Conservation (phyloP, 768 basidiomycete genomes). For the Auricularia sp. region DNA sequence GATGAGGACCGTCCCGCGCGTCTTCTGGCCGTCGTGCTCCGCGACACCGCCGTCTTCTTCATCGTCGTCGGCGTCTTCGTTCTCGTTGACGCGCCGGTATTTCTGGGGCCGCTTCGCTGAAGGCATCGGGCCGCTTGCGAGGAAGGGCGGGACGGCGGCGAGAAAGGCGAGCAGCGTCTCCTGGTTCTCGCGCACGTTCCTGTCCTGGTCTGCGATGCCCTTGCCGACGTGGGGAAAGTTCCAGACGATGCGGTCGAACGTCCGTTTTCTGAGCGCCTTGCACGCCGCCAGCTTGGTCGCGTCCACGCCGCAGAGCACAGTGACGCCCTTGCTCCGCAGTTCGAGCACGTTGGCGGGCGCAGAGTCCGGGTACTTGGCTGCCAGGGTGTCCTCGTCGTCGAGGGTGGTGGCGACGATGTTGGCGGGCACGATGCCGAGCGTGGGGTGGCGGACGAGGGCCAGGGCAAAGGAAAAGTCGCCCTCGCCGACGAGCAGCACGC, state of each 20-base stretch:
- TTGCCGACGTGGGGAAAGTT: constrained; percentile 96
- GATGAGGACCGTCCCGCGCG: constrained; percentile 68
- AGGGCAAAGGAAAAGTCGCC: constrained; percentile 90
- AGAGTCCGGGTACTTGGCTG: constrained; percentile 69
- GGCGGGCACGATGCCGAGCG: constrained; percentile 43
- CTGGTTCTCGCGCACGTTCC: constrained; percentile 88
- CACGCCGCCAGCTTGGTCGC: constrained; percentile 64
- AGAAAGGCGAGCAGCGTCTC: constrained; percentile 72
- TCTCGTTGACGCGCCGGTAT: constrained; percentile 2
- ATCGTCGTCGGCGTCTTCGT: constrained; percentile 33
- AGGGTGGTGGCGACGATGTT: constrained; percentile 80
- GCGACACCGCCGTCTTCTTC: constrained; percentile 11
- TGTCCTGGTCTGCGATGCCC: constrained; percentile 86
- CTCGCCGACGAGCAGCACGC: constrained; percentile 65
- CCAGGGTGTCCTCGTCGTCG: constrained; percentile 68
- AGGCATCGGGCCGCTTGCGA: constrained; percentile 50
- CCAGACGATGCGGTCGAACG: constrained; percentile 78
- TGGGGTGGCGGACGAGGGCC: constrained; percentile 48
- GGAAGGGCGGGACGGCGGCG: constrained; percentile 52
- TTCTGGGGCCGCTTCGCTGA: constrained; percentile 13
- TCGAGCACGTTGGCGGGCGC: constrained; percentile 45
- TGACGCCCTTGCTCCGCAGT: constrained; percentile 49
- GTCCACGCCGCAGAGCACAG: constrained; percentile 74
- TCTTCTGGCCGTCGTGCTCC: constrained; percentile 10
- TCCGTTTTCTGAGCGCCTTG: constrained; percentile 44